These are phyloP conservation scores for Rosa lucieae DNA, from an alignment of 306 rosid species.

Conservation along the genomic window DNA sequence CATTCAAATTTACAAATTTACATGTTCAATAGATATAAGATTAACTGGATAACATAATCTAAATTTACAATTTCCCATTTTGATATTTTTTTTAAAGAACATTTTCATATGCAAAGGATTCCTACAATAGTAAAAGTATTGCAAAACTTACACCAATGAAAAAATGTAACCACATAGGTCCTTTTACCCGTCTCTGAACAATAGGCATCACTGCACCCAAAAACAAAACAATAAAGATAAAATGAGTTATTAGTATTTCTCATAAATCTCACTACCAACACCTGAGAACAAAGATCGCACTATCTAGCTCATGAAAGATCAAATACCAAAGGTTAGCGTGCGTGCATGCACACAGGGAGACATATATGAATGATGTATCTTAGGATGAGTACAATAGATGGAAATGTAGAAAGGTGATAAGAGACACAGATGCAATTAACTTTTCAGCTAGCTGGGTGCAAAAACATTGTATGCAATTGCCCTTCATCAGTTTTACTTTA, in stretches of 20 bases:
- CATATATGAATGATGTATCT: background rate
- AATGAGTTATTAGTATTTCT: background rate
- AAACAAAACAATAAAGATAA: slow-evolving; percentile 20
- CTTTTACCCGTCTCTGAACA: slow-evolving; percentile 62
- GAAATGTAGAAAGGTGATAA: no score
- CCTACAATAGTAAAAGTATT: slow-evolving; percentile 1
- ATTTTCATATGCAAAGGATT: background rate
- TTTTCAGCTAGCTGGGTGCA: background rate
- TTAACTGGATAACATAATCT: background rate
- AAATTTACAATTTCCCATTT: background rate
- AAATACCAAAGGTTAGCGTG: background rate
- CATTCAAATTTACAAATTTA: background rate
- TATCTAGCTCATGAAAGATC: background rate
- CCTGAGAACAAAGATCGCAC: background rate
- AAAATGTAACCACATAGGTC: slow-evolving; percentile 97
- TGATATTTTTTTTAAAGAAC: background rate
- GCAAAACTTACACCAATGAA: slow-evolving; percentile 73
- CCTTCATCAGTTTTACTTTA: background rate
- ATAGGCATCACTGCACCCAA: slow-evolving; percentile 78
- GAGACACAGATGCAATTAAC: background rate
- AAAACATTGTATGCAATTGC: background rate
- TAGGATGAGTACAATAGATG: background rate
- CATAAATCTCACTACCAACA: background rate
- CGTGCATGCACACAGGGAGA: background rate
- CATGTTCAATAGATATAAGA: background rate